phyloP scores from a whole-genome alignment of 2,329 filamentous ascomycete species.

The Stromatinia cepivora region DNA sequence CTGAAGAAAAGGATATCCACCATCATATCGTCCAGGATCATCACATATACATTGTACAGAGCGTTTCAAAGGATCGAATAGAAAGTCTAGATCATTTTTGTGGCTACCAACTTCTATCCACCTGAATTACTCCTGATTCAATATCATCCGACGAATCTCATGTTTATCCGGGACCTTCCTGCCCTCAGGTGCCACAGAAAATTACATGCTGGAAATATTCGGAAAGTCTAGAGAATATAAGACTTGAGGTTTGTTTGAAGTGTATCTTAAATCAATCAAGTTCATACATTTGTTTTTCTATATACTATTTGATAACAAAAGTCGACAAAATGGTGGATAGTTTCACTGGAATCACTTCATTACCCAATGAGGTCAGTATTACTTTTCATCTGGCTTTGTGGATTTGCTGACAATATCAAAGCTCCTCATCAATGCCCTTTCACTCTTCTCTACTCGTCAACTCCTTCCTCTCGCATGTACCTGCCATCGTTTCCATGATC shows the following conservation, averaged over 20 bases:
- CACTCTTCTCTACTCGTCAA: constrained; percentile 49
- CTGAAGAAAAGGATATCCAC: background rate
- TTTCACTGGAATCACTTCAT: constrained; percentile 26
- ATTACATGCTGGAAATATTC: background rate
- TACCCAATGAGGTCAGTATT: constrained; percentile 35
- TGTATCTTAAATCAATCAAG: background rate
- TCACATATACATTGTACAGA: background rate
- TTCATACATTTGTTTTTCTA: background rate
- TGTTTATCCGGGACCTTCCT: background rate
- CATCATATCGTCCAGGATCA: background rate
- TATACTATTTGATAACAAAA: background rate
- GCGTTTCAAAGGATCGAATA: background rate
- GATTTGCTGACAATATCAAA: constrained; percentile 34
- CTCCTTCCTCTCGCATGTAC: constrained; percentile 59
- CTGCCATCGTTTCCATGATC: constrained; percentile 62
- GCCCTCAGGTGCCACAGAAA: background rate
- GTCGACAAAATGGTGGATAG: constrained; percentile 27
- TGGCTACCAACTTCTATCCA: background rate
- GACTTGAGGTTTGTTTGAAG: background rate
- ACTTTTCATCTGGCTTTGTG: background rate
- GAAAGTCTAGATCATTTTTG: background rate
- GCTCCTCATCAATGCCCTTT: constrained; percentile 54
- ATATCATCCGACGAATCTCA: constrained; percentile 10
- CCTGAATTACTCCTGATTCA: background rate
- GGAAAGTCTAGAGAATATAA: background rate